Evolutionary conservation across 2,329 filamentous ascomycete genomes (phyloP).

Genomic region (Endoconidiophora laricicola): DNA sequence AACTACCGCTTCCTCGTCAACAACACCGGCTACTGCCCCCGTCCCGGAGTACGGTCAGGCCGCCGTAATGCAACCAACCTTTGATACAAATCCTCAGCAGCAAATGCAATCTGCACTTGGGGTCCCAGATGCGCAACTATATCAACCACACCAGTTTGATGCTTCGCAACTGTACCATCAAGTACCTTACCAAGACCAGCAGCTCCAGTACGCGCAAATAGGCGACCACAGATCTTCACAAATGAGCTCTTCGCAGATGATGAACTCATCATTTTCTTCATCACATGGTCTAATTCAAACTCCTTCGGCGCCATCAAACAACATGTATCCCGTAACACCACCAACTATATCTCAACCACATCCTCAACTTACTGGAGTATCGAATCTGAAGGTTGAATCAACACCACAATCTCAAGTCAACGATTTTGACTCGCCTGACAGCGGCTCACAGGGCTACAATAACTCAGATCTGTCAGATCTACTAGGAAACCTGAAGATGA

Average conservation of each 20-base stretch:
- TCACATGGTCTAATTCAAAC: conserved; percentile 1
- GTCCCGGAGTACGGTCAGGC: conserved; percentile 1
- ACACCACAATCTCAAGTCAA: conserved; percentile 5
- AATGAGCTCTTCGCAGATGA: conserved; percentile 1
- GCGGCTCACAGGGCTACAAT: conserved; percentile 46
- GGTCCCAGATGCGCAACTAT: conserved; percentile 19
- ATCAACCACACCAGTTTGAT: conserved; percentile 20
- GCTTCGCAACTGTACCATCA: conserved; percentile 27
- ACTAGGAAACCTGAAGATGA: conserved; percentile 72
- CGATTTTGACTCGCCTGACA: conserved; percentile 24
- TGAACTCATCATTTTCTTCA: neutral
- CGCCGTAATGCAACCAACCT: conserved; percentile 3
- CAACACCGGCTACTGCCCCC: neutral
- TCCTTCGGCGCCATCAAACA: neutral
- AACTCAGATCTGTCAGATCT: conserved; percentile 62
- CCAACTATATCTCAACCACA: conserved; percentile 5
- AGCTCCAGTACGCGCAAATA: conserved; percentile 27
- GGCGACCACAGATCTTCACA: conserved; percentile 12
- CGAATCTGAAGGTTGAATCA: neutral
- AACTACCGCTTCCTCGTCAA: neutral
- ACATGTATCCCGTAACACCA: conserved; percentile 11
- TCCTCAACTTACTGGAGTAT: neutral
- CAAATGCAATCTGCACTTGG: neutral
- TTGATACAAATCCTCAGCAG: conserved; percentile 1
- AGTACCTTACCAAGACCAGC: conserved; percentile 32